Base-by-base conservation (phyloP, 2,329 filamentous ascomycete species). In the Aspergillus texensis region DNA sequence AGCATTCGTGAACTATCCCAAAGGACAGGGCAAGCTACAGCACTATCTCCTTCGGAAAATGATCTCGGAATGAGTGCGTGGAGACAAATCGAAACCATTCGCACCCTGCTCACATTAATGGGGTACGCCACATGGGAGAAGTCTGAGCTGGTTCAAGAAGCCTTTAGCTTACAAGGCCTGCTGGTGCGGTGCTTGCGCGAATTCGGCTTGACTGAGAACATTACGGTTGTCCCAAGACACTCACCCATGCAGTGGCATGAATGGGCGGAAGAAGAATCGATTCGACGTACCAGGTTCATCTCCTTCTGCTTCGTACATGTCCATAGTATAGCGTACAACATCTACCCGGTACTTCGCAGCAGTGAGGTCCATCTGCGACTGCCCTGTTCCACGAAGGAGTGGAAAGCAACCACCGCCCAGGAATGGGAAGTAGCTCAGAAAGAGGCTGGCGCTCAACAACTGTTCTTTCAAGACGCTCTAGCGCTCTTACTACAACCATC, bases 301-400 rank as follows among this genome's bases (percentile, higher is more conserved):
- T 72, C 77, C 6, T 79, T 78, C 60, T 76, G 73, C 55, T 78
- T 78, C 55, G 75, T 78, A 45, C 76, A 78, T 63, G 69, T 78
- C 16, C 77, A 78, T 59, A 78, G 74, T 41, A 72, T 79, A 50
- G 75, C 75, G n/a, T 79, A 77, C 63, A 77, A 79, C 67, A 70
- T 75, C 11, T 76, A 78, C 34, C 76, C 77, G 9, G 71, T 75
- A 12, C 71, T 79, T 36, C 72, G 77, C 24, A 77, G 73, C 58
- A 76, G 72, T 50, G 77, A 79, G 65, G 70, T 79, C 16, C 71
- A 78, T 53, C 66, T 79, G 52, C 72, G 74, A 4, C 69, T 79
- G 1, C 77, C 77, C n/a, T 79, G 75, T 50, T 76, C 74, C n/a
- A 76, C 74, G 9, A 67, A 67, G 30, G 75, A 78, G 63, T 78